phyloP scores from a whole-genome alignment of 257 asterid species.

The Petrea volubilis region DNA sequence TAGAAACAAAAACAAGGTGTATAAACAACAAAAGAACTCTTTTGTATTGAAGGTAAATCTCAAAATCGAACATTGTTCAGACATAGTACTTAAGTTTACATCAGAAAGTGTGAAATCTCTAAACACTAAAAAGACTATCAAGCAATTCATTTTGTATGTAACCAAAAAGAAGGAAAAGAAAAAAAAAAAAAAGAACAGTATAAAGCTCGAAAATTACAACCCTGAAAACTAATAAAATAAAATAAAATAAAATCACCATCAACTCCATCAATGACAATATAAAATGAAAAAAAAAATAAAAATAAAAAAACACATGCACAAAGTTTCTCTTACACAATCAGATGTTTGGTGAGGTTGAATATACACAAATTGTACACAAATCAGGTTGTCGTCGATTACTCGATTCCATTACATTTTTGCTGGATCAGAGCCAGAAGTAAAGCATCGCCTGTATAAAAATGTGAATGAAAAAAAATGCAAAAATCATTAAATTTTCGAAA shows the following conservation, averaged over 20 bases:
- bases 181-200: neutral
- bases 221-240: neutral
- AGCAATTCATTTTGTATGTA: slow-evolving; percentile 13
- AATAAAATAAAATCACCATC: slow-evolving; percentile 1
- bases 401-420: neutral
- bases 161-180: no score
- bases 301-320: neutral
- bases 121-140: neutral
- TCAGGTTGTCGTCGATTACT: no score
- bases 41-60: neutral
- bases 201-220: slow-evolving; percentile 1
- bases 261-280: slow-evolving; percentile 9
- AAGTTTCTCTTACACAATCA: slow-evolving; percentile 21
- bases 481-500: neutral
- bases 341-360: slow-evolving; percentile 20
- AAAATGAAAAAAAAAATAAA: neutral
- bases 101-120: neutral
- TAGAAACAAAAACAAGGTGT: no score
- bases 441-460: slow-evolving; percentile 58
- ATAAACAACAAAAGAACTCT: neutral
- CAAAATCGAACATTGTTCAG: neutral
- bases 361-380: slow-evolving; percentile 21
- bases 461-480: neutral
- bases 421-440: slow-evolving; percentile 60
- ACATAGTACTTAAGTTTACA: slow-evolving; percentile 3